Evolutionary conservation across 768 basidiomycete genomes (phyloP), one percentile per base, ranked within the genome.

Genomic region (Rhizopogon vulgaris): DNA sequence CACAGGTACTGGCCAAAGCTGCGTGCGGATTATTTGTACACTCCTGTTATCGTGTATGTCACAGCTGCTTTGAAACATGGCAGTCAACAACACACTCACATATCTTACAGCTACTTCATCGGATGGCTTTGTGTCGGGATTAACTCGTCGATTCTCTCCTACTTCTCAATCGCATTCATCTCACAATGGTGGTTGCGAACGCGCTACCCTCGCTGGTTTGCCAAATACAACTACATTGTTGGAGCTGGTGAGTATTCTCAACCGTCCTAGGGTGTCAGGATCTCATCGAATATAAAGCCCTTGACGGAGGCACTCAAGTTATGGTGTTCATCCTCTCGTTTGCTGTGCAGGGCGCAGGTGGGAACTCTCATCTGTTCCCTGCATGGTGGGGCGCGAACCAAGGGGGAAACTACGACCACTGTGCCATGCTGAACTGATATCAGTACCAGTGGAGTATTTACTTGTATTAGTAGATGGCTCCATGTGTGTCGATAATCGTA

Each of bases 381-480:
- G 65, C 70, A 61, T 78, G 77, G 77, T 78, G 76, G 78, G 75
- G 75, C 11, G 77, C 75, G 6, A 77, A 79, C 57, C 76, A 78
- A 56, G 60, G 60, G 15, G 75, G 75, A 58, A 63, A 69, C 58
- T 66, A 59, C 15, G 52, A 53, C 10, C 52, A 30, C 24, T 53
- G 52, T 34, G 11, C 32, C 32, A 34, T 34, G 32, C 32, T 34
- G 32, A 34, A 34, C 32, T 34, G 32, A 34, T 4, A 11, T 34
- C 32, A 34, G 32, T 12, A 12, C 11, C 11, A 4, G 32, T 34
- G 11, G 10, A 30, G 32, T 11, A 34, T 34, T 10, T 34, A 34
- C 9, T 32, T 3, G 10, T 32, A 4, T 11, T 32, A 32, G 32
- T 34, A 4, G 11, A 34, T 11, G 10, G 32, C 10, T 34, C 32